Conservation (phyloP, 176 grass and related monocot species). For the Bonia amplexicaulis region DNA sequence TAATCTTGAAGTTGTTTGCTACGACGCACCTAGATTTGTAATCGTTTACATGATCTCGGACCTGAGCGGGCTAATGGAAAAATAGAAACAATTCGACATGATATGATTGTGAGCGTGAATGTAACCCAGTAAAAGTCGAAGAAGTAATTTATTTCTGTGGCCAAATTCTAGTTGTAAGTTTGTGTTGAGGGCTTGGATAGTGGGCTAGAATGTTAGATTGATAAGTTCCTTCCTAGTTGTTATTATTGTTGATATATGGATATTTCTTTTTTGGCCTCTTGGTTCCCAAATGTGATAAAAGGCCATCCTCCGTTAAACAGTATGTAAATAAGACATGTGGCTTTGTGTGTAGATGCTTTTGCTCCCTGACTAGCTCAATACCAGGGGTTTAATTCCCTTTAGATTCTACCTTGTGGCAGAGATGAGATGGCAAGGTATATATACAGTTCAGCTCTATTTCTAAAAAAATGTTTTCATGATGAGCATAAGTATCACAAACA, state of each 20-base stretch:
- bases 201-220: not conserved
- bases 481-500: not conserved
- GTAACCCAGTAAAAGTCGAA: not conserved
- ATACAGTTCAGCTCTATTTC: not conserved
- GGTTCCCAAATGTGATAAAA: not conserved
- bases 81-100: not conserved
- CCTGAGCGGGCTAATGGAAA: not conserved
- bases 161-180: not conserved
- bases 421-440: not conserved
- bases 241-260: not conserved
- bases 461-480: not conserved
- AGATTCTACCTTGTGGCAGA: not conserved
- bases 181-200: not conserved
- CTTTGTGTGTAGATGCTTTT: not conserved
- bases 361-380: not conserved
- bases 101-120: not conserved
- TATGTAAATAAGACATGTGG: not conserved
- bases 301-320: not conserved
- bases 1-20: not conserved
- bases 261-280: not conserved
- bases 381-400: not conserved
- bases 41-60: not conserved
- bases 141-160: too few species aligned
- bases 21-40: not conserved
- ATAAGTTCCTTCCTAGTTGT: too few species aligned